Conservation (phyloP, 345 rosid species). For the Aegle marmelos region DNA sequence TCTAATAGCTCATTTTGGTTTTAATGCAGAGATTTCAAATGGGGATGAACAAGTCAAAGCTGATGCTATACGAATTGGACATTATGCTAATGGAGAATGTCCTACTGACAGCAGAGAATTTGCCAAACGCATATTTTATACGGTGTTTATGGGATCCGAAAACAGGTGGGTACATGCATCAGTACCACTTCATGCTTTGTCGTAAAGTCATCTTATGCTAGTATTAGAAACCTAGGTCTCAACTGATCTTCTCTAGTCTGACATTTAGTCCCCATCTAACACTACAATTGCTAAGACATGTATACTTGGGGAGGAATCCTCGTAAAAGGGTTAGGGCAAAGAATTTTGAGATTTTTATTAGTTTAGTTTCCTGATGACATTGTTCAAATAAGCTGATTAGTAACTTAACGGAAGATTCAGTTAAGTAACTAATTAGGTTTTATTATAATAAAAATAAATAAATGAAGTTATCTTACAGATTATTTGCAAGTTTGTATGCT, state of each 20-base stretch:
- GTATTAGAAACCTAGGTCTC: neutral
- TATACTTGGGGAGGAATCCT: neutral
- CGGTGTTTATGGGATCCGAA: conserved; percentile 93
- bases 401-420: neutral
- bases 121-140: conserved; percentile 86
- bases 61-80: conserved; percentile 85
- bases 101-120: conserved; percentile 93
- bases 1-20: conserved; percentile 12
- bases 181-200: neutral
- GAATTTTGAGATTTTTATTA: neutral
- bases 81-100: conserved; percentile 59
- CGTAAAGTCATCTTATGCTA: neutral
- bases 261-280: neutral
- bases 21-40: conserved; percentile 62
- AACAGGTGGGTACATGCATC: conserved; percentile 58
- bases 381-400: neutral
- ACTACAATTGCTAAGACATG: too few relatives aligned
- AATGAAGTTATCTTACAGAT: neutral
- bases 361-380: neutral
- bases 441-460: neutral
- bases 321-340: neutral
- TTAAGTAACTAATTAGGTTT: too few relatives aligned
- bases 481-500: neutral
- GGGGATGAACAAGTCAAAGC: conserved; percentile 95
- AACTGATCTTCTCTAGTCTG: neutral